These are phyloP conservation scores for Globisporangium mamillatum DNA, from an alignment of 352 stramenopile species.

Conservation along the genomic window DNA sequence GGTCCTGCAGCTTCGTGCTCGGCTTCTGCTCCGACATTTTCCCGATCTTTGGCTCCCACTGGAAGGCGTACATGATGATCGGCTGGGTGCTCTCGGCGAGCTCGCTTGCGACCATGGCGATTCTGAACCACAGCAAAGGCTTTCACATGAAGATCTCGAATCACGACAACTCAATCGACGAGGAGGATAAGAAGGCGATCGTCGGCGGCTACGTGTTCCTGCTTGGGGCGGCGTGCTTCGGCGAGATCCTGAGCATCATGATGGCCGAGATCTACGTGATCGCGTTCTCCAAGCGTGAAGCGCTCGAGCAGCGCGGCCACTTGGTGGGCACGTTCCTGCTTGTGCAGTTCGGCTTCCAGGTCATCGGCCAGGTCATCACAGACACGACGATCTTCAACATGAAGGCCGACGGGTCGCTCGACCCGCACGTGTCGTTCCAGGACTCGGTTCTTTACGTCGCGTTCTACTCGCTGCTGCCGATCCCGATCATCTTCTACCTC, in stretches of 20 bases:
- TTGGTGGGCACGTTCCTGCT: slow-evolving; percentile 39
- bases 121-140: slow-evolving; percentile 29
- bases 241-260: slow-evolving; percentile 36
- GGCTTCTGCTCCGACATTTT: slow-evolving; percentile 24
- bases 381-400: slow-evolving; percentile 33
- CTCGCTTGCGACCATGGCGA: slow-evolving; percentile 31
- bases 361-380: slow-evolving; percentile 33
- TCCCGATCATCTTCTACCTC: slow-evolving; percentile 32
- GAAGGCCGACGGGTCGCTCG: slow-evolving; percentile 11
- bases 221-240: slow-evolving; percentile 39
- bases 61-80: slow-evolving; percentile 25
- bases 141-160: slow-evolving; percentile 17
- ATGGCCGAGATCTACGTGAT: slow-evolving; percentile 49
- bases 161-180: slow-evolving; percentile 22
- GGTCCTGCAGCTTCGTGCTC: slow-evolving; percentile 32
- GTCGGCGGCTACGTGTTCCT: slow-evolving; percentile 36
- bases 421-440: slow-evolving; percentile 23
- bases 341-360: slow-evolving; percentile 31
- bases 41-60: slow-evolving; percentile 20
- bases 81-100: slow-evolving; percentile 23
- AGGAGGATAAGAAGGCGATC: slow-evolving; percentile 20
- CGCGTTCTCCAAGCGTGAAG: slow-evolving; percentile 34
- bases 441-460: slow-evolving; percentile 33
- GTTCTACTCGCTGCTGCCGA: slow-evolving; percentile 36
- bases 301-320: slow-evolving; percentile 27